A percentile compares a stretch with the other conserved stretches of the same genome.
Conservation (phyloP, 2,329 filamentous ascomycete species). For the Sporothrix sp. region DNA sequence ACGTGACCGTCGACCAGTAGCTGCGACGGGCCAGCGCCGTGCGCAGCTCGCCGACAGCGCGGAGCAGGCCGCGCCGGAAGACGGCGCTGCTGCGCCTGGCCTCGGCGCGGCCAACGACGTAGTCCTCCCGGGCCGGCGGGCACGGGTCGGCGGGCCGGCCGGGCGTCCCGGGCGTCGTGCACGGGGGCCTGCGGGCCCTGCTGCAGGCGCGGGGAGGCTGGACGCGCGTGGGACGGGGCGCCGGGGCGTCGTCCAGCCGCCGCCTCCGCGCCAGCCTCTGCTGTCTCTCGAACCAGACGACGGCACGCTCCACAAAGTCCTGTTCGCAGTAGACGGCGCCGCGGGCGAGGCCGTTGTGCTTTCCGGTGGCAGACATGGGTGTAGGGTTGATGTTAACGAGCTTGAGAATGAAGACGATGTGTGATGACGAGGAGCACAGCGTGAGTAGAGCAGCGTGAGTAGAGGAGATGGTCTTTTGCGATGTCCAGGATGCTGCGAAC, state of each 20-base stretch:
- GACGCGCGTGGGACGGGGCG: background rate
- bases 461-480: too few relatives aligned
- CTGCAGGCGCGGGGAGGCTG: background rate
- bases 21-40: background rate
- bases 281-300: constrained; percentile 10
- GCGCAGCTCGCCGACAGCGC: too few relatives aligned
- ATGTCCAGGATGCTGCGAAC: too few relatives aligned
- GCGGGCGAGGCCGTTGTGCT: background rate
- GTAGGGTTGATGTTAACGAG: too few relatives aligned
- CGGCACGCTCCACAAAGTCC: constrained; percentile 7
- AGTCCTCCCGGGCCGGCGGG: background rate
- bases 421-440: background rate
- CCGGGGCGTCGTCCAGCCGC: background rate
- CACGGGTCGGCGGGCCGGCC: too few relatives aligned
- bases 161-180: background rate
- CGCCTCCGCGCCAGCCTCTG: background rate
- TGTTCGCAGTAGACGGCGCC: constrained; percentile 13
- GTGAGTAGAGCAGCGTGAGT: too few relatives aligned
- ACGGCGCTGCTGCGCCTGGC: too few relatives aligned
- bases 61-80: too few relatives aligned
- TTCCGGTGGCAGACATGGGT: background rate
- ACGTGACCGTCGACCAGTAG: background rate
- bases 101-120: background rate
- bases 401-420: too few relatives aligned
- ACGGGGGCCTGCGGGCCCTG: background rate